Evolutionary conservation across 805 yeast genomes (phyloP), one percentile per base, ranked within the genome.

Genomic region (Cyberlindnera mississippiensis): DNA sequence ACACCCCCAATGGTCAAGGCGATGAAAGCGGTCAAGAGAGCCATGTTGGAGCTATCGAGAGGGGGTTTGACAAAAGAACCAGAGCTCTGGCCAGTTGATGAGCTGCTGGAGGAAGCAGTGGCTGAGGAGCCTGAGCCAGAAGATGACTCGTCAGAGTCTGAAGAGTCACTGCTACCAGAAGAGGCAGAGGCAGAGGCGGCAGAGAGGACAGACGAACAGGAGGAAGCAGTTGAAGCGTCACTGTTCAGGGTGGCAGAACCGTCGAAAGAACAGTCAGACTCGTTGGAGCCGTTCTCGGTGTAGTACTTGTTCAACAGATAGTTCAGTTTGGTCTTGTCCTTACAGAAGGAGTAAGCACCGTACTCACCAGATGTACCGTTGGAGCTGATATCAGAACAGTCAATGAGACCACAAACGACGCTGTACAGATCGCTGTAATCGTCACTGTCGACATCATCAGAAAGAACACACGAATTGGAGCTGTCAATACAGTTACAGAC

Each of bases 261-360:
- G 42, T 60, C 60, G 62, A 84, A 86, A 62, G 76, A 78, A 68
- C 95, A 86, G 44, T 84, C 90, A 38, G 75, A 62, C 2, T 62
- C 42, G 37, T 53, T 48, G 38, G 61, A 60, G 49, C 69, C 72
- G 50, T 81, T 68, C 30, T 66, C 68, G 41, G 64, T 64, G 64
- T 83, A 85, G 71, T 85, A 85, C 48, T 64, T 62, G 70, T 85
- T 80, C 62, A 86, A 65, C 44, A 84, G 63, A 64, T 63, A 85
- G 41, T 82, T 76, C 54, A 86, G 72, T 68, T 82, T 78, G 41
- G 81, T 84, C 67, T 79, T 75, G 50, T 82, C 71, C 33, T 77
- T 70, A 64, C 96, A 87, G 75, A 69, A 82, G 2, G 89, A 80
- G 63, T 66, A 75, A n/a, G 76, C 73, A 53, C 95, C 95, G 60